Conservation (phyloP, 768 basidiomycete genomes). For the Guyanaporus albipodus region DNA sequence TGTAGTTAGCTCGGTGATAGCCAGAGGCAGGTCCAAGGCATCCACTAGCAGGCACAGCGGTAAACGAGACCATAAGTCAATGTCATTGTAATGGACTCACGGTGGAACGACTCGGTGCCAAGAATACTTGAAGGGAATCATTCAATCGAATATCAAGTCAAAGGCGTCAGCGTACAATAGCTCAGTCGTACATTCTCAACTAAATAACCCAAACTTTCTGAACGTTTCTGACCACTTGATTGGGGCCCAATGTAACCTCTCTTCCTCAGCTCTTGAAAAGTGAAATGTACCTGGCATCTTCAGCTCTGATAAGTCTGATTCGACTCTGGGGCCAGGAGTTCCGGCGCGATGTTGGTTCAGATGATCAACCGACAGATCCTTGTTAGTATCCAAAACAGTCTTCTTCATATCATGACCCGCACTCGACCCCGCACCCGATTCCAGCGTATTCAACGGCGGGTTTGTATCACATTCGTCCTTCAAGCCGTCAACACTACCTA, state of each 20-base stretch:
- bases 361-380: not conserved
- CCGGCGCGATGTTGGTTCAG: slow-evolving; percentile 6
- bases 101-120: too few relatives aligned
- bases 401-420: not conserved
- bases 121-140: not conserved
- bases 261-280: slow-evolving; percentile 12
- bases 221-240: slow-evolving; percentile 19
- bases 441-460: slow-evolving; percentile 1
- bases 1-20: too few relatives aligned
- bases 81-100: too few relatives aligned
- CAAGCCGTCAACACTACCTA: slow-evolving; percentile 12
- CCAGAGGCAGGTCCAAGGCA: too few relatives aligned
- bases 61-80: too few relatives aligned
- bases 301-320: slow-evolving; percentile 33
- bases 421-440: not conserved
- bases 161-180: not conserved
- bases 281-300: slow-evolving; percentile 55
- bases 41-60: too few relatives aligned
- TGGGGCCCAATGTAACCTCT: not conserved
- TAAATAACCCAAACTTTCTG: slow-evolving; percentile 25
- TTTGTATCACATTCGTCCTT: slow-evolving; percentile 7
- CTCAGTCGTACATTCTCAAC: slow-evolving; percentile 6
- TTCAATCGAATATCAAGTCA: not conserved
- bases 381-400: not conserved
- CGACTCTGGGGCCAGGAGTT: slow-evolving; percentile 18